Conservation (phyloP, 495 filamentous ascomycete species). For the Neurospora intermedia region DNA sequence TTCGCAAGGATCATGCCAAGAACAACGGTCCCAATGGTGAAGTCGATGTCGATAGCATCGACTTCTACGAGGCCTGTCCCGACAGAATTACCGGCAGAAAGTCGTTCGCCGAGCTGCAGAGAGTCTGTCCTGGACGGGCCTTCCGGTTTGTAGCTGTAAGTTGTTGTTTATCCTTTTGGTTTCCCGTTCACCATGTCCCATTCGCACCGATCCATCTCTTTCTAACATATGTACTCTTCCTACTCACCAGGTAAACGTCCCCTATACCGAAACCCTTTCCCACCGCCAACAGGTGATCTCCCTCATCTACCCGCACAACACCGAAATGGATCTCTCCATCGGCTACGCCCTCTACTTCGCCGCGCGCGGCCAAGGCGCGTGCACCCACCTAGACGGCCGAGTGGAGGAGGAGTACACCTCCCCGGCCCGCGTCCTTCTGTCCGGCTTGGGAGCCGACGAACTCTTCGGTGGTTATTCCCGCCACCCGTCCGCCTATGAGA, state of each 20-base stretch:
- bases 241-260: slow-evolving; percentile 57
- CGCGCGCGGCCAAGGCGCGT: slow-evolving; percentile 58
- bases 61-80: slow-evolving; percentile 71
- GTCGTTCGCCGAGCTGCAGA: slow-evolving; percentile 61
- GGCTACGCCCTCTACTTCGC: slow-evolving; percentile 88
- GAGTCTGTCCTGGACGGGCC: slow-evolving; percentile 55
- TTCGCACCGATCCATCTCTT: slow-evolving; percentile 1
- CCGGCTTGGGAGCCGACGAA: slow-evolving; percentile 91
- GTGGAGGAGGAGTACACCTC: slow-evolving; percentile 44
- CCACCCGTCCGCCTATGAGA: slow-evolving; percentile 65
- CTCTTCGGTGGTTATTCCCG: slow-evolving; percentile 89
- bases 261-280: slow-evolving; percentile 60
- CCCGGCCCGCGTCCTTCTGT: slow-evolving; percentile 72
- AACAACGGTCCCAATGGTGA: neutral
- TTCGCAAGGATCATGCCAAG: slow-evolving; percentile 11
- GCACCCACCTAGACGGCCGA: slow-evolving; percentile 11
- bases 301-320: slow-evolving; percentile 86
- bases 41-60: slow-evolving; percentile 2
- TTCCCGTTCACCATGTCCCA: slow-evolving; percentile 4
- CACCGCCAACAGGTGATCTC: slow-evolving; percentile 60
- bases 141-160: slow-evolving; percentile 70
- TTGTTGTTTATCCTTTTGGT: neutral
- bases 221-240: neutral
- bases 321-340: slow-evolving; percentile 99
- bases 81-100: slow-evolving; percentile 78